Evolutionary conservation across 2,329 filamentous ascomycete genomes (phyloP), one percentile per base, ranked within the genome.

Genomic region (Parastagonospora avenae): DNA sequence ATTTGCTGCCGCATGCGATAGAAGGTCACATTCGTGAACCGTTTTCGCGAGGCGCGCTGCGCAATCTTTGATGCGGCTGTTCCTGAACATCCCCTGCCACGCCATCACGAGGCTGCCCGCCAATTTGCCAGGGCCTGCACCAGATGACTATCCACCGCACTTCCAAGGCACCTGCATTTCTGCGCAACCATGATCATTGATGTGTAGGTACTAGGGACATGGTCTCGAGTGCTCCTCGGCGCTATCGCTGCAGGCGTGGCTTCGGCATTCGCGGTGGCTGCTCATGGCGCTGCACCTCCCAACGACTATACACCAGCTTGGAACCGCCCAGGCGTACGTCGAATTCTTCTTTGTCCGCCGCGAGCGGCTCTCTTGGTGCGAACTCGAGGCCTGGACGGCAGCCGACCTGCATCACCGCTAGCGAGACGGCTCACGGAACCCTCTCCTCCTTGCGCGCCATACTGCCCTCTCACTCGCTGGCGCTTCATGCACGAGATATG

Each of bases 401-500:
- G 19, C 19, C 19, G 19, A 5, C 5, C 19, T 24, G 19, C 19
- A 24, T 24, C 19, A 24, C 19, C 19, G 5, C 19, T 24, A 24
- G 19, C 19, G 19, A 24, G 19, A 32, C 47, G 46, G 38, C 46
- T 24, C 46, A 42, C 50, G 48, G 50, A 19, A 37, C 46, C 35
- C 36, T 29, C 42, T 40, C 38, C 50, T 49, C 42, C 41, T 50
- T 49, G 47, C 37, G 43, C 45, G 33, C 46, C 32, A 39, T 41
- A 33, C 40, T 44, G 46, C 40, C n/a, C 32, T 46, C 44, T 46
- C 41, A 57, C 52, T 53, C 53, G 50, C 47, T 59, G 47, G 38
- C 48, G 54, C 51, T 40, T 50, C 40, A 51, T 61, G 57, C 54
- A 56, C 51, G 57, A 55, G 46, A 56, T 56, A 57, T 55, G 55